Evolutionary conservation across 805 yeast species (phyloP), one percentile per base, ranked within the genome.

Genomic region (Wickerhamiella qilinensis): DNA sequence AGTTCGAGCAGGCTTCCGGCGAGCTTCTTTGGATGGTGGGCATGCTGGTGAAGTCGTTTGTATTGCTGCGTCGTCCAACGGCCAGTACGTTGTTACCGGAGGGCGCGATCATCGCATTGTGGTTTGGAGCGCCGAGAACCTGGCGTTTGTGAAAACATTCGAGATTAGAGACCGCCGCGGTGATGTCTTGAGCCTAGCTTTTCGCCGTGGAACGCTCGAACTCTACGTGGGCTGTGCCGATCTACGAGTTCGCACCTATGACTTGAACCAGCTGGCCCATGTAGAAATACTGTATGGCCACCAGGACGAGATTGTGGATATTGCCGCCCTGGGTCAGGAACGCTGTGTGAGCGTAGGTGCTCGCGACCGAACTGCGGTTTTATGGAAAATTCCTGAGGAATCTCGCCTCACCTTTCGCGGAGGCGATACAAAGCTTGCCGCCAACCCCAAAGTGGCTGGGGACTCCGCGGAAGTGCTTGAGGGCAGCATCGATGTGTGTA

Each of bases 311-410:
- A 86, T 88, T 33, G 69, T 71, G 32, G 96, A 77, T 52, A 77
- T 91, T 38, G 63, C 84, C 18, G 84, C 96, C 0, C 63, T 91
- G 43, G 71, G 73, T 8, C 75, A 76, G 57, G 97, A 91, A 54
- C 73, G 95, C 42, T 91, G 98, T 64, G 86, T 91, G 15, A 83
- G 94, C 20, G 97, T 88, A 24, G 98, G 98, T 15, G 69, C 93
- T 3, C 73, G 97, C 50, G 98, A 91, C 60, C 76, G 93, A 51
- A 82, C 95, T 4, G 95, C 88, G 8, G 79, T 93, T 77, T 65
- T 82, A 50, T 91, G 98, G 98, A 91, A 91, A 57, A 84, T 91
- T 47, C 74, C 94, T 20, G 98, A 91, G 51, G 98, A 91, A 60
- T 75, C 93, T 1, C 73, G 96, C 54, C 69, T 91, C 51, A 85